Conservation (phyloP, 805 yeast genomes). For the Wickerhamiella cacticola region DNA sequence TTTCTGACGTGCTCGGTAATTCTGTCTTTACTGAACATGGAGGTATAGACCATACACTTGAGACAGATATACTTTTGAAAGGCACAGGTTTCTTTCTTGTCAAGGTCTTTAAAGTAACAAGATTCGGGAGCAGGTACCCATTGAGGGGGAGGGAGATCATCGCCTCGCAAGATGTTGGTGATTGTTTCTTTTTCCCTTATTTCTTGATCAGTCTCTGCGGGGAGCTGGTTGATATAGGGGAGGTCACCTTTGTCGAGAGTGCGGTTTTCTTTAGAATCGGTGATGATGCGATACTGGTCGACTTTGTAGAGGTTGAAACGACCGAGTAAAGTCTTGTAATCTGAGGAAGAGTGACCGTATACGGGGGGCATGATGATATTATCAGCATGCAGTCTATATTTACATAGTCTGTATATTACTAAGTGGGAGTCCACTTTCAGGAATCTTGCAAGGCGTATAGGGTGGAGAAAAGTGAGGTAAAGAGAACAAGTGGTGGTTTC, state of each 20-base stretch:
- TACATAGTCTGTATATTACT: no score
- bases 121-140: no score
- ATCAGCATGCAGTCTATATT: no score
- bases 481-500: no score
- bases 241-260: background rate
- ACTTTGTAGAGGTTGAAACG: background rate
- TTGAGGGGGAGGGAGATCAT: no score
- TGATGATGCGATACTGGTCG: background rate
- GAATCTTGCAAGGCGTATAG: no score
- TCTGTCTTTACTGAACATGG: background rate
- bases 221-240: background rate
- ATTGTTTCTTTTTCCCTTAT: no score
- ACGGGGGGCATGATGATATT: background rate
- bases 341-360: background rate
- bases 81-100: background rate
- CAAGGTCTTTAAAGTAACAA: no score
- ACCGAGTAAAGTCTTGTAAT: background rate
- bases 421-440: no score
- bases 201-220: no score
- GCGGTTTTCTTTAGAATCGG: background rate
- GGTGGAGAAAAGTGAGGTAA: no score
- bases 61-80: background rate
- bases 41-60: background rate
- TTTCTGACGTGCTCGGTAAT: background rate
- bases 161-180: no score